Percentiles rank a stretch among this genome's conserved stretches.
Conservation (phyloP, 1,284 basidiomycete species). For the Tylopilus orsonianus region DNA sequence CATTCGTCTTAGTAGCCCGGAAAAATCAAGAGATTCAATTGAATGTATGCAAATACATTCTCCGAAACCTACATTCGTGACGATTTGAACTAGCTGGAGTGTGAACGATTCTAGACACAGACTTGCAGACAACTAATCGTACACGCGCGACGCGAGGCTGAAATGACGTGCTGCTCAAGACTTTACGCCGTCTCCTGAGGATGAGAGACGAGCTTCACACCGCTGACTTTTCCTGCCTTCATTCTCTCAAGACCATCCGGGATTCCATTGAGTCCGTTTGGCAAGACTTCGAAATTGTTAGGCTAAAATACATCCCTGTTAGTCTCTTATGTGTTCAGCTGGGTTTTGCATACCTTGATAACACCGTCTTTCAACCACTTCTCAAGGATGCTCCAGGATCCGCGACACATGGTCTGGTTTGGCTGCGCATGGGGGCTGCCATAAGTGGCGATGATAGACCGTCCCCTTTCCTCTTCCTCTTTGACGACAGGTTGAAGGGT, state of each 20-base stretch:
- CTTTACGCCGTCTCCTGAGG: constrained; percentile 44
- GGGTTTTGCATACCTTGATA: constrained; percentile 34
- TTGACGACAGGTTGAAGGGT: constrained; percentile 25
- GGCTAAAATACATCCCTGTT: constrained; percentile 27
- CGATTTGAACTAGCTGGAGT: neutral
- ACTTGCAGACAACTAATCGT: constrained; percentile 14
- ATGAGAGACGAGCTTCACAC: constrained; percentile 48
- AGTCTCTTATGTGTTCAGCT: neutral
- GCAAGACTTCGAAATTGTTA: constrained; percentile 43
- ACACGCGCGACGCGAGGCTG: constrained; percentile 8
- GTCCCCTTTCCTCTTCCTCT: constrained; percentile 24
- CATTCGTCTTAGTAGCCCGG: too few species aligned
- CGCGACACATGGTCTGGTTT: constrained; percentile 27
- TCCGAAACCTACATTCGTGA: neutral
- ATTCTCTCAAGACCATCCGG: constrained; percentile 42
- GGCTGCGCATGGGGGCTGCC: constrained; percentile 25
- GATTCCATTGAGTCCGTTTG: constrained; percentile 47
- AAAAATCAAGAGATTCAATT: neutral
- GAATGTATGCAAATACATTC: constrained; percentile 13
- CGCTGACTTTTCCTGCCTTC: constrained; percentile 43
- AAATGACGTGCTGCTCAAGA: neutral
- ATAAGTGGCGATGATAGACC: constrained; percentile 29
- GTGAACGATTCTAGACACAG: constrained; percentile 2
- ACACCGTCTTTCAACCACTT: constrained; percentile 36
- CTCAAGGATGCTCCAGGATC: constrained; percentile 30